Conservation (phyloP, 495 filamentous ascomycete genomes). For the Hyaloscypha hepaticicola region DNA sequence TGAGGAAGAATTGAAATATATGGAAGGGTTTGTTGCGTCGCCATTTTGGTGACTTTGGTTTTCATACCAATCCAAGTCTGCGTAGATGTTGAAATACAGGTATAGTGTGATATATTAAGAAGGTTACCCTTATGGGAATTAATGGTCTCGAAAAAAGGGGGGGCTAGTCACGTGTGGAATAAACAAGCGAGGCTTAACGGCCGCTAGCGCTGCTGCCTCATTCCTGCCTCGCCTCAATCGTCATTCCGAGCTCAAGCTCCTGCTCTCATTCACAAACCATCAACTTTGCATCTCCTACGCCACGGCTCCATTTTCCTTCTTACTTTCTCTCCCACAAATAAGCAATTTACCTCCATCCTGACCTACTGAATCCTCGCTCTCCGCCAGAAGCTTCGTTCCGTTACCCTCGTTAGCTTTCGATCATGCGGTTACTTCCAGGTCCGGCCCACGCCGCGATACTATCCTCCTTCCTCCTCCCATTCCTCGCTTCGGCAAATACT, state of each 20-base stretch:
- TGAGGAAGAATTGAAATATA: too few relatives aligned
- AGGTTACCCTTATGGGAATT: too few relatives aligned
- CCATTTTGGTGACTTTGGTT: too few relatives aligned
- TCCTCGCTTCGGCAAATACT: constrained; percentile 45
- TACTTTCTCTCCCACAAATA: neutral
- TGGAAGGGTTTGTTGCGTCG: too few relatives aligned
- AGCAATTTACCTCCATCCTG: neutral
- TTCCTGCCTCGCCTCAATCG: neutral
- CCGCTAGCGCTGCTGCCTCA: neutral
- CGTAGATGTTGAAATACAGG: too few relatives aligned
- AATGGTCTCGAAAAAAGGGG: too few relatives aligned
- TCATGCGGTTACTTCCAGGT: constrained; percentile 31
- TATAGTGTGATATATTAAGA: too few relatives aligned
- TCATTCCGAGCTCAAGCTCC: neutral
- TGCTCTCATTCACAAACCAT: neutral
- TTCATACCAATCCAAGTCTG: too few relatives aligned
- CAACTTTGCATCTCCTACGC: neutral
- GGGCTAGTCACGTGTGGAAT: too few relatives aligned
- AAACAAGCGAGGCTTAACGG: neutral
- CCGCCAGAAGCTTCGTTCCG: neutral
- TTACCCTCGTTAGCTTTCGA: neutral
- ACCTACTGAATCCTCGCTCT: neutral
- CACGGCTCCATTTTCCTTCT: neutral
- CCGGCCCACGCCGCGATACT: constrained; percentile 36
- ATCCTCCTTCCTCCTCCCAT: constrained; percentile 47